Evolutionary conservation across 176 grass and related monocot genomes (phyloP), one percentile per base, ranked within the genome.

Genomic region (Bothriochloa decipiens): DNA sequence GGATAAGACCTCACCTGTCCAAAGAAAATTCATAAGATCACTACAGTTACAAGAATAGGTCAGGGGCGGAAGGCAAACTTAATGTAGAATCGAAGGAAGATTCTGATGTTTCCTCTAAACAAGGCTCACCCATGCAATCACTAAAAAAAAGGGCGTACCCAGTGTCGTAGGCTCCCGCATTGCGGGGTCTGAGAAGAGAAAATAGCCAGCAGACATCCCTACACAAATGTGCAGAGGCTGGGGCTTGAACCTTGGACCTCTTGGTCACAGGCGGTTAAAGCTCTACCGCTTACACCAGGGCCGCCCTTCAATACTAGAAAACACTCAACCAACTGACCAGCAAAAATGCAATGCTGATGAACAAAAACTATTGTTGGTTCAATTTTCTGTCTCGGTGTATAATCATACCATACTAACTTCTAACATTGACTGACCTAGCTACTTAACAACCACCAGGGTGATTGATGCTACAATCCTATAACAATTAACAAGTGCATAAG

Each of bases 1-100:
- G 96, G 96, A 74, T 91, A 99, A 45, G 91, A 91, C 20, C 93
- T 96, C 75, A 96, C 96, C 96, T 99, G 81, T 27, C 75, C 32
- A 86, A 62, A 67, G 26, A 17, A 70, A 70, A 74, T 0, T 29
- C 7, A 7, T 15, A 6, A 64, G 42, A 46, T 36, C 63, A 84
- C 6, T 46, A 35, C 46, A 4, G 26, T 12, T 33, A 75, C 23
- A 74, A 62, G 2, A 62, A 50, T 40, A 11, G 28, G 28, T 32
- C 8, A 49, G 67, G 11, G 11, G 14, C 2, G 18, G 36, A 25
- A 3, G 0, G 55, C 7, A 81, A 71, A 82, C 0, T 17, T 35
- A 6, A 43, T 17, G 23, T 6, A 71, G 6, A 85, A 63, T 4
- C 61, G 23, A 3, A 70, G 15, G 11, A 75, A 75, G n/a, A 32